Base-by-base conservation (phyloP, 139 green algal species). In the Tetraselmis striata region DNA sequence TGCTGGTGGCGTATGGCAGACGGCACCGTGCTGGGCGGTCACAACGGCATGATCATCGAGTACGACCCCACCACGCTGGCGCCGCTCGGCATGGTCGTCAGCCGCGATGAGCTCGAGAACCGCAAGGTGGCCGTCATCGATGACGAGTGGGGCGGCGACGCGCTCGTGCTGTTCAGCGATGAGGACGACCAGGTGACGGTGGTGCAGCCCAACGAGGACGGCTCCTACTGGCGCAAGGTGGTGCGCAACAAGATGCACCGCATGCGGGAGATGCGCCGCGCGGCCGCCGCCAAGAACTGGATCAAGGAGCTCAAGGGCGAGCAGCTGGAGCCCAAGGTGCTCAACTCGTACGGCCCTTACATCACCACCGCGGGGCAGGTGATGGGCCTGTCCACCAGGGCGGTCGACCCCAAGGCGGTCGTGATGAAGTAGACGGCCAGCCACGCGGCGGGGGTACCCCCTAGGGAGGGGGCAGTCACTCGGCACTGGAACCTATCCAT, bases 11-110 rank as follows among this genome's bases (percentile, higher is more conserved):
- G 28, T 26, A 83, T 83, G 80, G 30, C 74, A 23, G 80, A 83
- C 67, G 80, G 80, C 67, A 32, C 80, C 58, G 80, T 83, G 28
- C 32, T 83, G 2, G 80, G 80, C 28, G 80, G 80, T 2, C 80
- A 83, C 80, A 83, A 83, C 67, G 80, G 80, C 29, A 83, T 83
- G 80, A 83, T 83, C 59, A 83, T 83, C 80, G 80, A 83, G 59
- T 83, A 83, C 67, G 80, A 83, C 58, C 80, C 80, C 32, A 67
- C 59, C 32, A 83, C 80, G 28, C 67, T 83, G 2, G 80, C 80
- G 80, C 80, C 80, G 29, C 80, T 83, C 29, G 80, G 80, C 2
- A 83, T 83, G 80, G 80, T 83, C 2, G 80, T 83, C 28, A 67
- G 26, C 58, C 32, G 80, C 2, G 80, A 83, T 28, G 80, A 83